phyloP scores from a whole-genome alignment of 495 filamentous ascomycete genomes.

The Tetracladium setigerum region DNA sequence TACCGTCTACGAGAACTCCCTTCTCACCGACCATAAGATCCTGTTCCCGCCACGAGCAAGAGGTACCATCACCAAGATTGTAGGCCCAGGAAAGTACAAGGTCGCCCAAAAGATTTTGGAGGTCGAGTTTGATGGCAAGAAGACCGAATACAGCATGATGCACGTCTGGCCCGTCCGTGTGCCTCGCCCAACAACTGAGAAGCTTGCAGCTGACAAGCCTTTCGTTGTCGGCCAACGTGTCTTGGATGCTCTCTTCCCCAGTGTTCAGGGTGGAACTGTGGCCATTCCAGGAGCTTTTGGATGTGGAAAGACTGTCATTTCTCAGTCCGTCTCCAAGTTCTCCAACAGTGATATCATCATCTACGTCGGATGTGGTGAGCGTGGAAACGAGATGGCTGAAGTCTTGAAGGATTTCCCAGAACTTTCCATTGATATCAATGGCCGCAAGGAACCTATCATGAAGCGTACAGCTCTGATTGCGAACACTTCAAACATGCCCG shows the following conservation, averaged over 20 bases:
- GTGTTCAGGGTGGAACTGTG: constrained; percentile 93
- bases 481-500: constrained; percentile 99
- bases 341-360: constrained; percentile 99
- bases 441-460: constrained; percentile 98
- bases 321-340: constrained; percentile 96
- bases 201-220: constrained; percentile 75
- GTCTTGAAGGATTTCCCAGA: constrained; percentile 99
- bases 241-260: constrained; percentile 94
- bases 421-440: constrained; percentile 82
- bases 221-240: constrained; percentile 97
- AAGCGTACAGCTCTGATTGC: constrained; percentile 98
- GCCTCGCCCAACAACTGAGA: constrained; percentile 83
- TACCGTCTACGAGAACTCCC: constrained; percentile 89
- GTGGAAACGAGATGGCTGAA: constrained; percentile 99
- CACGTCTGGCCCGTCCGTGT: constrained; percentile 99
- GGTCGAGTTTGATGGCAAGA: constrained; percentile 94
- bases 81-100: constrained; percentile 84
- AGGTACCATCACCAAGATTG: constrained; percentile 86
- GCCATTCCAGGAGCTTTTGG: constrained; percentile 98
- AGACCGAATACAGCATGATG: constrained; percentile 92
- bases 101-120: constrained; percentile 93
- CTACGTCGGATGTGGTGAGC: constrained; percentile 97
- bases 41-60: constrained; percentile 84
- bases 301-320: constrained; percentile 99
- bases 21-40: constrained; percentile 92